phyloP scores from a whole-genome alignment of 306 rosid species.

The Abrus precatorius region DNA sequence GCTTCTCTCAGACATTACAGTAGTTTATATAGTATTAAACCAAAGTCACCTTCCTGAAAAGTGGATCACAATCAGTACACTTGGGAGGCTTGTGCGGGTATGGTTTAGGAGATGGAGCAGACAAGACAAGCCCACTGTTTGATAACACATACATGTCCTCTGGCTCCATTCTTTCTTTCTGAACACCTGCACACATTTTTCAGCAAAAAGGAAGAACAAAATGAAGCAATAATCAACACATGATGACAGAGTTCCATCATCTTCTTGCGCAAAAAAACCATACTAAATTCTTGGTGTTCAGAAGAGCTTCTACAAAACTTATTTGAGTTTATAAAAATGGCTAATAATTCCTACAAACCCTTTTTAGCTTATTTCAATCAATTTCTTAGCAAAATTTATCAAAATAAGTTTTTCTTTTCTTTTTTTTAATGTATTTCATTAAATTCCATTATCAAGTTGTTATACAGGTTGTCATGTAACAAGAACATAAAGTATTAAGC shows the following conservation, averaged over 20 bases:
- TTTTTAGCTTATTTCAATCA: neutral
- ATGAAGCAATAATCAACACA: slow-evolving; percentile 22
- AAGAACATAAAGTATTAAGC: too few species aligned
- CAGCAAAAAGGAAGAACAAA: slow-evolving; percentile 32
- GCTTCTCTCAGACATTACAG: slow-evolving; percentile 17
- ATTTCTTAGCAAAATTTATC: neutral
- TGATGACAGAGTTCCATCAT: neutral
- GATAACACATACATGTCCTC: slow-evolving; percentile 93
- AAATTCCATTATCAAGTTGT: neutral
- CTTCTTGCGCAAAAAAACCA: slow-evolving; percentile 22
- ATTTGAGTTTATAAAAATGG: neutral
- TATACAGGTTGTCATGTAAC: neutral
- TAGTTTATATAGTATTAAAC: slow-evolving; percentile 29
- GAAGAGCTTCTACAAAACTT: neutral
- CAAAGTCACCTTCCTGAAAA: slow-evolving; percentile 79
- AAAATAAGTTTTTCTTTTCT: neutral
- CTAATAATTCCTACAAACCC: neutral
- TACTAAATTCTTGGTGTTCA: neutral
- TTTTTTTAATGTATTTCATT: neutral
- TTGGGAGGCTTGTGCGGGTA: slow-evolving; percentile 94
- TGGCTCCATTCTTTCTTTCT: slow-evolving; percentile 94
- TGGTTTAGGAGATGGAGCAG: slow-evolving; percentile 84
- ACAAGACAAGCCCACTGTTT: slow-evolving; percentile 70
- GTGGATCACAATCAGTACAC: slow-evolving; percentile 91
- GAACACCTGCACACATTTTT: slow-evolving; percentile 75